A percentile compares a stretch with the other conserved stretches of the same genome.
phyloP scores from a whole-genome alignment of 768 basidiomycete species.

The Mycena polygramma region DNA sequence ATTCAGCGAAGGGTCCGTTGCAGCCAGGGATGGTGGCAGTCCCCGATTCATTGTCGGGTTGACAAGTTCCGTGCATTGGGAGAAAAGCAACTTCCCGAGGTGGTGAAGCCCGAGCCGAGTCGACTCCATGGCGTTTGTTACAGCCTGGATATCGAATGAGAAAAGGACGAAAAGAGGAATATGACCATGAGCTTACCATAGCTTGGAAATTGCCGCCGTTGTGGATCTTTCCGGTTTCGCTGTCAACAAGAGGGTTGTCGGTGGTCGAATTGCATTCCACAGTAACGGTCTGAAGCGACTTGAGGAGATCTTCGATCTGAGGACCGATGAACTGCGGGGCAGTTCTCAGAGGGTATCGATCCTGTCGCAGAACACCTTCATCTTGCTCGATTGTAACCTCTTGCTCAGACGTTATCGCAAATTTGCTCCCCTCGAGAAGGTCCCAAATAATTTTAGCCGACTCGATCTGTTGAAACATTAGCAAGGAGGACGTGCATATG shows the following conservation, averaged over 20 bases:
- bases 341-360: constrained; percentile 82
- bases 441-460: constrained; percentile 76
- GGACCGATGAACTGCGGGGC: constrained; percentile 90
- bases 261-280: constrained; percentile 91
- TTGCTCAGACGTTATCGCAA: constrained; percentile 76
- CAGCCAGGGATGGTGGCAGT: constrained; percentile 83
- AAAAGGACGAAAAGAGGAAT: constrained; percentile 39
- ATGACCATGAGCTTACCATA: constrained; percentile 54
- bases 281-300: constrained; percentile 72
- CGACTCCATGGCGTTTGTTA: constrained; percentile 91
- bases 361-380: constrained; percentile 81
- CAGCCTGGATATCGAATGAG: constrained; percentile 69
- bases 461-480: constrained; percentile 63
- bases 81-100: constrained; percentile 77
- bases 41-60: constrained; percentile 87
- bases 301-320: constrained; percentile 83
- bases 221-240: constrained; percentile 73
- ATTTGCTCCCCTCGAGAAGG: constrained; percentile 75
- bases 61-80: constrained; percentile 77
- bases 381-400: constrained; percentile 83
- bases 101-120: constrained; percentile 81
- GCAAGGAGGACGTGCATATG: constrained; percentile 3
- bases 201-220: constrained; percentile 90
- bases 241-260: constrained; percentile 88
- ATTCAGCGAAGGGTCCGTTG: constrained; percentile 84